Base-by-base conservation (phyloP, 495 filamentous ascomycete genomes). In the Penicillium canescens region DNA sequence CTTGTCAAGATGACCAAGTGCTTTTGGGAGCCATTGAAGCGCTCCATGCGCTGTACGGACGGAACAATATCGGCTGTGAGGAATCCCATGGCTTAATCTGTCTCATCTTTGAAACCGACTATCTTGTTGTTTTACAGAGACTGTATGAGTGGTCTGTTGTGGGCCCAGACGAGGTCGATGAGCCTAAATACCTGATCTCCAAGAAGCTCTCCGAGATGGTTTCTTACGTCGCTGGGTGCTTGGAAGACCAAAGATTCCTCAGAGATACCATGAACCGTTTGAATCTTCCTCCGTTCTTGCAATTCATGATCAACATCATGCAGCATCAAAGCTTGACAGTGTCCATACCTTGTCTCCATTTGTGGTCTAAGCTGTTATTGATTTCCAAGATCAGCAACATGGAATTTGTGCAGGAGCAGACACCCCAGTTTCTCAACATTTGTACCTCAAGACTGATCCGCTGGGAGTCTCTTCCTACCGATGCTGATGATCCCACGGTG, bases 191-290 rank as follows among this genome's bases (percentile, higher is more conserved):
- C 65, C 81, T 89, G 33, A 84, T 98, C 57, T 84, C 87, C 18
- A 97, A 97, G 74, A 96, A 92, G 72, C 83, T 98, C 35, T 91
- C 93, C 4, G 94, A 98, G 89, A 84, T 95, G 76, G 78, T 96
- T 18, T 90, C 91, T 41, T 90, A 87, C 62, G 75, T 97, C 42
- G 92, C 87, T 13, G 86, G 86, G 43, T 93, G 88, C 60, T 75
- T 97, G 48, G 90, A 92, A 63, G 85, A 90, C 56, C 86, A 88
- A 50, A 85, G 84, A 35, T 77, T 81, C 23, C 67, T 83, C 82
- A 43, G 84, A 80, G 23, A 77, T 70, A 61, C 55, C 42, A 66
- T 65, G 40, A 58, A 65, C 23, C 78, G 79, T 18, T 74, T 83
- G 56, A 86, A 94, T 67, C 72, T 94, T 12, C 79, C 83, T n/a